Percentiles rank a stretch among this genome's conserved stretches.
Conservation (phyloP, 768 basidiomycete species). For the Ephemerocybe angulata region DNA sequence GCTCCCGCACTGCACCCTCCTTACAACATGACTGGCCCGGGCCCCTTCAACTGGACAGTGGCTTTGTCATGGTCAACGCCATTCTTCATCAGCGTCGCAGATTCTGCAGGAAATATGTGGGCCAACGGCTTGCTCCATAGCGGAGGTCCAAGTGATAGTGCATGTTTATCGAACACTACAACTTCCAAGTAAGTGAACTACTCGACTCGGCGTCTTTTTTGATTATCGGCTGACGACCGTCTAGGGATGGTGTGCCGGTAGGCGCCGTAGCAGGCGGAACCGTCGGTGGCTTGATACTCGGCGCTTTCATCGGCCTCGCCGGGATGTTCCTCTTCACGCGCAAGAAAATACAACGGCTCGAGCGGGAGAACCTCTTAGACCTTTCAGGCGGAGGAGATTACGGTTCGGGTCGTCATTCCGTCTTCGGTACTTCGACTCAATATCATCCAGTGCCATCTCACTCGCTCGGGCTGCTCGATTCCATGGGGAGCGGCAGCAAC, state of each 20-base stretch:
- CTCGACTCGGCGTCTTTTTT: background rate
- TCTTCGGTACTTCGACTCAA: conserved; percentile 17
- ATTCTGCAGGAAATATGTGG: conserved; percentile 50
- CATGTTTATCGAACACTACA: conserved; percentile 36
- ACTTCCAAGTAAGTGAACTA: conserved; percentile 4
- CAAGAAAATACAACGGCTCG: conserved; percentile 18
- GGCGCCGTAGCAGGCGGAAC: conserved; percentile 34
- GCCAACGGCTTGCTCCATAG: conserved; percentile 56
- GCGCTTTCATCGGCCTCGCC: conserved; percentile 30
- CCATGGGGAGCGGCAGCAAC: conserved; percentile 1
- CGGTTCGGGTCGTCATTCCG: conserved; percentile 18
- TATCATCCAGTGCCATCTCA: conserved; percentile 28
- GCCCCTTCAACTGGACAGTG: conserved; percentile 59
- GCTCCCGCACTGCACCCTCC: conserved; percentile 61
- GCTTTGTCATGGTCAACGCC: conserved; percentile 47
- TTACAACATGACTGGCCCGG: conserved; percentile 47
- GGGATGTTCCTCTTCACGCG: conserved; percentile 32
- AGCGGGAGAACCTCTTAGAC: conserved; percentile 23
- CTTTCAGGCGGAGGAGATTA: conserved; percentile 18
- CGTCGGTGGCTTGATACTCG: conserved; percentile 37
- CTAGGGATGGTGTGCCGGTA: conserved; percentile 14
- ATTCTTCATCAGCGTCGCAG: conserved; percentile 55
- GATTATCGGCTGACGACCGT: background rate
- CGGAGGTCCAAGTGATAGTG: conserved; percentile 38
- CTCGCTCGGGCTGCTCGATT: conserved; percentile 11